These are phyloP conservation scores for Collybia nuda DNA, from an alignment of 768 basidiomycete species.

Conservation along the genomic window DNA sequence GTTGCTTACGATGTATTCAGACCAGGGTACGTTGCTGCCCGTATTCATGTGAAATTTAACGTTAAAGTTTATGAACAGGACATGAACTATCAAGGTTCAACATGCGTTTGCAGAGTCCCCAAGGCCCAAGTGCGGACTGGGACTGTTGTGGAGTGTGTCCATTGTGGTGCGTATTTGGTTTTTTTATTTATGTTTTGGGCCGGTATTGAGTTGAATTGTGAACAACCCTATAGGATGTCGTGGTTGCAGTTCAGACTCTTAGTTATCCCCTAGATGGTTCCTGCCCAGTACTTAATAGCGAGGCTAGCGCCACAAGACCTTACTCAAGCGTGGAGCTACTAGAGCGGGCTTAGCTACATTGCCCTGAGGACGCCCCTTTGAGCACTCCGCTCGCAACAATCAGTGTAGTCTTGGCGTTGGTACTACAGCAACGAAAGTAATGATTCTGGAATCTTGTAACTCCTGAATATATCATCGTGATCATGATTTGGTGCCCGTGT, in stretches of 20 bases:
- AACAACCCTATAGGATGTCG: conserved; percentile 63
- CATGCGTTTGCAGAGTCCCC: conserved; percentile 96
- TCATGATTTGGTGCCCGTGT: conserved; percentile 2
- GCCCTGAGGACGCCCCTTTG: too few relatives aligned
- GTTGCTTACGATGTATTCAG: conserved; percentile 96
- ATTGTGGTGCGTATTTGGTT: conserved; percentile 73
- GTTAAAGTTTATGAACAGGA: conserved; percentile 50
- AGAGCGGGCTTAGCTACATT: too few relatives aligned
- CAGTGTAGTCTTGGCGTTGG: neutral
- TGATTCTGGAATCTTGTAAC: neutral
- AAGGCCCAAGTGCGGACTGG: conserved; percentile 90
- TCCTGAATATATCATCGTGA: neutral
- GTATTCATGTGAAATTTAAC: neutral
- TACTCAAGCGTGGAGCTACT: neutral
- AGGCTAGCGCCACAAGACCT: neutral
- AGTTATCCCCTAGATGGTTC: conserved; percentile 4
- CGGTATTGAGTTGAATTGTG: conserved; percentile 10
- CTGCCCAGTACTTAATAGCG: neutral
- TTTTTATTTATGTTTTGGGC: conserved; percentile 2
- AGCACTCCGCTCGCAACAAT: neutral
- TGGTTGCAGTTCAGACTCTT: conserved; percentile 90
- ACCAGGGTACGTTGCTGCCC: conserved; percentile 56
- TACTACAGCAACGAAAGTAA: neutral
- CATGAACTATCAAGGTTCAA: conserved; percentile 99
- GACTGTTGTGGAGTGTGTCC: conserved; percentile 93